Evolutionary conservation across 139 green algal species (phyloP).

Genomic region (Chlorella sorokiniana): DNA sequence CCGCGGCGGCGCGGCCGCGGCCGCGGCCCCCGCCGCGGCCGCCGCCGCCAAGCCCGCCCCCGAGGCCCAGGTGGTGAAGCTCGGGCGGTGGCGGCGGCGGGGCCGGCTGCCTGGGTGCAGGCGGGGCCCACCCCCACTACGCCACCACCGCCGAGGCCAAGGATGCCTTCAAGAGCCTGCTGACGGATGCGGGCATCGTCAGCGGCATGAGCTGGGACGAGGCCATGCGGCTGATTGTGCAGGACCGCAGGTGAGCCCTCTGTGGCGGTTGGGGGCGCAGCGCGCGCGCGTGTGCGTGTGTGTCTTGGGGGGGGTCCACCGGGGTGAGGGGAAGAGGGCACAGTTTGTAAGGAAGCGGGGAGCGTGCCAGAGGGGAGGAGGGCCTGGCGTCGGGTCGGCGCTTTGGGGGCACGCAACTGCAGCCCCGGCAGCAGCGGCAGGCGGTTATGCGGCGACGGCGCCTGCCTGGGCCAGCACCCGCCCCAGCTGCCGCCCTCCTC

Average conservation of each 20-base stretch:
- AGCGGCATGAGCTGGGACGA: slow-evolving; percentile 85
- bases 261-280: not conserved
- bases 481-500: no score
- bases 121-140: slow-evolving; percentile 36
- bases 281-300: no score
- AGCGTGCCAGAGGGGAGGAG: no score
- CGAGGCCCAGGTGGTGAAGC: slow-evolving; percentile 30
- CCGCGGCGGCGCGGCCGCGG: not conserved
- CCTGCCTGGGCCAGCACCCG: no score
- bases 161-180: slow-evolving; percentile 91
- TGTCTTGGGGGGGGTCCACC: no score
- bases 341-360: no score
- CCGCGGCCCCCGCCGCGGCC: not conserved
- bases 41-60: not conserved
- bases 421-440: no score
- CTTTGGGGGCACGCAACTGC: no score
- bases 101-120: slow-evolving; percentile 19
- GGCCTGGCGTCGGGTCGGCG: no score
- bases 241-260: slow-evolving; percentile 53
- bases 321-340: no score
- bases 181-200: slow-evolving; percentile 60
- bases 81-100: not conserved
- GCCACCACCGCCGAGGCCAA: slow-evolving; percentile 72
- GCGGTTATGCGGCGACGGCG: no score
- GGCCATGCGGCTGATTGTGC: slow-evolving; percentile 71